Evolutionary conservation across 768 basidiomycete species (phyloP).

Genomic region (Hericium alpestre): DNA sequence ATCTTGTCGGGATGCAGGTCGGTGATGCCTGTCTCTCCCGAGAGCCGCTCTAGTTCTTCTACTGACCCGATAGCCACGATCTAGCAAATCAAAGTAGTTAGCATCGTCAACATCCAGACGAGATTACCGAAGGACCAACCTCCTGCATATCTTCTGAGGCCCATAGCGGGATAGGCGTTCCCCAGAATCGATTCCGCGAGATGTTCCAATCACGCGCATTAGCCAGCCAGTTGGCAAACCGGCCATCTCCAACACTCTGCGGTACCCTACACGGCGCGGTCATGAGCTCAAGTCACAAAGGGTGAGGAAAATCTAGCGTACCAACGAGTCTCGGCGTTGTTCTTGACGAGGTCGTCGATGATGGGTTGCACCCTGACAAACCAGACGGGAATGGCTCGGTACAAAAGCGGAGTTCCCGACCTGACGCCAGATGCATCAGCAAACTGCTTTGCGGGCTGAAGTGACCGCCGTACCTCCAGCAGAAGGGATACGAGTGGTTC

Average conservation of each 20-base stretch:
- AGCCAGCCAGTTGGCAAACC: constrained; percentile 95
- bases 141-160: constrained; percentile 87
- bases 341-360: constrained; percentile 76
- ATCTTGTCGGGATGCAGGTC: constrained; percentile 93
- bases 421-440: constrained; percentile 27
- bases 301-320: constrained; percentile 18
- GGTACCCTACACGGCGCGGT: constrained; percentile 59
- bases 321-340: constrained; percentile 90
- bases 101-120: not conserved
- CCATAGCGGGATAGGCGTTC: constrained; percentile 96
- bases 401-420: constrained; percentile 90
- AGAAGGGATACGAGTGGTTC: constrained; percentile 91
- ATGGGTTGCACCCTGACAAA: constrained; percentile 84
- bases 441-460: not conserved
- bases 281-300: not conserved
- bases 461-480: constrained; percentile 64
- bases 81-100: not conserved
- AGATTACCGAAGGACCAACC: constrained; percentile 28
- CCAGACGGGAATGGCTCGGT: constrained; percentile 94
- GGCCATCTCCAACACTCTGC: constrained; percentile 75
- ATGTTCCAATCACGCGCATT: constrained; percentile 99
- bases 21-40: constrained; percentile 72
- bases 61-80: constrained; percentile 56
- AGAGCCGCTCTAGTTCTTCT: constrained; percentile 74
- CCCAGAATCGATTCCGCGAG: constrained; percentile 98